Evolutionary conservation across 2,329 filamentous ascomycete species (phyloP), one percentile per base, ranked within the genome.

Genomic region (Epichloe glyceriae): DNA sequence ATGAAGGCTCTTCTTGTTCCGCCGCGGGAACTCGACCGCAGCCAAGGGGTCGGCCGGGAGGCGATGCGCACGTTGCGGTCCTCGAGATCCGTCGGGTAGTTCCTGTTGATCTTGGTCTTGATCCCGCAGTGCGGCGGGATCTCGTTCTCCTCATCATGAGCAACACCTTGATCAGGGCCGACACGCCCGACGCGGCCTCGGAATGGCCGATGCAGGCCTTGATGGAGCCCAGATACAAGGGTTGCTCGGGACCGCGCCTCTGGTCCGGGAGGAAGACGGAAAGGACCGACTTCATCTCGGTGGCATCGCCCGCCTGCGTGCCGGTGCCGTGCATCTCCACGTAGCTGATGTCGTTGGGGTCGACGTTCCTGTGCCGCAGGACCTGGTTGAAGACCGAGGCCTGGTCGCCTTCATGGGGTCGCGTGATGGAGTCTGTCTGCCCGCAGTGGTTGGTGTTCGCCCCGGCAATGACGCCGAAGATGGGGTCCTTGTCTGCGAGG

Each of bases 301-400:
- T 85, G 3, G 82, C 83, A 60, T 95, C 89, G 51, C 89, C 89
- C 35, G 86, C 88, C 64, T 94, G 88, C 0, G 89, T 95, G 30
- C 89, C 89, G 1, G 88, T 95, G 4, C 90, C 89, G 64, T 95
- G 89, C 80, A 94, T 88, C 66, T 95, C 89, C 2, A 95, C 84
- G 58, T 93, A 94, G 64, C 82, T 80, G 30, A 95, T 78, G 51
- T 88, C 83, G 48, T 81, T 76, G 1, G 88, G 84, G 60, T 91
- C 83, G 15, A 93, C 76, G 51, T 83, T 83, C 22, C 86, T 82
- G 41, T 86, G 79, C 35, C 83, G 78, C 1, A 93, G 73, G 30
- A 95, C 72, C 46, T 75, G 73, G 54, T 74, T 74, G 60, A 85
- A 80, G 11, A 93, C 70, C 46, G 77, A 72, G 12, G 85, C 80